Base-by-base conservation (phyloP, 2,329 filamentous ascomycete genomes). In the Colletotrichum musae region DNA sequence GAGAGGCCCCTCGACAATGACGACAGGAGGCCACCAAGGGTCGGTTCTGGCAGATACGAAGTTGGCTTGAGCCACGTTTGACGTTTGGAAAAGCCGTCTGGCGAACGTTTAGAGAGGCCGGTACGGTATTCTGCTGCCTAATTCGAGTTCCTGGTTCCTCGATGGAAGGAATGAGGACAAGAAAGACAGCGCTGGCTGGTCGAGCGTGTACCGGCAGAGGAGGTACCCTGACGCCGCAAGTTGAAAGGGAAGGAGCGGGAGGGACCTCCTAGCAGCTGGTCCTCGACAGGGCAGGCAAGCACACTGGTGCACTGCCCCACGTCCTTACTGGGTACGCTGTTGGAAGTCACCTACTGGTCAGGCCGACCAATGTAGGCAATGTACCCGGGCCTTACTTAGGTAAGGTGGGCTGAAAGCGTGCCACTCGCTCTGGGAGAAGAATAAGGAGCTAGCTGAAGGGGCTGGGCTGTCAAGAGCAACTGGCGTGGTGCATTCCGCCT, bases 101-200 rank as follows among this genome's bases (percentile, higher is more conserved):
- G 43, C 24, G 53, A 47, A 10, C 16, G 32, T 10, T 43, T 13
- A n/a, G 41, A 43, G 13, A 66, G 57, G 18, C 51, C 16, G 47
- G 50, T 61, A 56, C 16, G 47, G 50, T 61, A 66, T 66, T 70
- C 56, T 67, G 67, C 67, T 70, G 62, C 67, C 67, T 70, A 67
- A 67, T 59, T 24, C 16, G 45, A 67, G 51, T 66, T 57, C 36
- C 51, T 70, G 62, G 26, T 53, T 51, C 28, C 36, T 59, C 43
- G 57, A 70, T 61, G 13, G 67, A 57, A 67, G 67, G 67, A 67
- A 66, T 57, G 67, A 64, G 41, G 53, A 39, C 52, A 58, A 36
- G 47, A 41, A 54, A 58, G 56, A 66, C 56, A 60, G 39, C 45
- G 56, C 67, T 51, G 62, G 62, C 50, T 47, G 61, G 56, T 65